A percentile compares a stretch with the other conserved stretches of the same genome.
These are phyloP conservation scores for Neckera pumila DNA, from an alignment of 225 moss, liverwort and hornwort species.

Conservation along the genomic window DNA sequence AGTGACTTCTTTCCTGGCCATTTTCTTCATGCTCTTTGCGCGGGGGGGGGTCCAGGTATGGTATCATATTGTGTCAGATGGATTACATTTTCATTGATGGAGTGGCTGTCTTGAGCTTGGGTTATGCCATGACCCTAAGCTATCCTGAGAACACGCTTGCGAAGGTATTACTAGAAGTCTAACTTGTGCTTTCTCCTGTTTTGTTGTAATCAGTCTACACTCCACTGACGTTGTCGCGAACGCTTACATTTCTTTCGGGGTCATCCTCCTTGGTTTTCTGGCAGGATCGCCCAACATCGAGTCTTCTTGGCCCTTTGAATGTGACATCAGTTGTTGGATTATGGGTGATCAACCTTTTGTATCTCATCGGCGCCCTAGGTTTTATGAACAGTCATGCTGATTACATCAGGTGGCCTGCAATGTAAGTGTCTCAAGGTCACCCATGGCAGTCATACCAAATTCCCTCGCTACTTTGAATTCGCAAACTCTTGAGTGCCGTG, in stretches of 20 bases:
- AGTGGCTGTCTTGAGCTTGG: constrained; percentile 72
- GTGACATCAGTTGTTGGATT: constrained; percentile 59
- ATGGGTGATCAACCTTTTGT: constrained; percentile 63
- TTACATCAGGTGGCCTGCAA: constrained; percentile 71
- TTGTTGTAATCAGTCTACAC: not conserved
- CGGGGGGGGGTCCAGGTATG: constrained; percentile 37
- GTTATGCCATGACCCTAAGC: constrained; percentile 83
- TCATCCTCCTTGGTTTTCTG: not conserved
- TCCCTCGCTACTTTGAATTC: not conserved
- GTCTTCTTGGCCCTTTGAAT: constrained; percentile 57
- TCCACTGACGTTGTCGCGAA: not conserved
- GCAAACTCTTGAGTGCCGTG: not conserved
- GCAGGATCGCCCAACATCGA: constrained; percentile 75
- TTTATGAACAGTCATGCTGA: constrained; percentile 43
- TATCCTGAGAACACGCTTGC: constrained; percentile 59
- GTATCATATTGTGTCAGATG: constrained; percentile 72
- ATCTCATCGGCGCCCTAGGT: constrained; percentile 35
- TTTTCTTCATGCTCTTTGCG: not conserved
- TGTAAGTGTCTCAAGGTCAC: constrained; percentile 22
- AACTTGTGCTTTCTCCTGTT: not conserved
- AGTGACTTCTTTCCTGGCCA: not conserved
- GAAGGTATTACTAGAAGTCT: constrained; percentile 27
- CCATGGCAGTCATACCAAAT: not conserved
- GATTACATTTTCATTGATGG: constrained; percentile 76
- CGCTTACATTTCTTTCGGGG: not conserved